A percentile compares a stretch with the other conserved stretches of the same genome.
These are phyloP conservation scores for Atalantia buxifolia DNA, from an alignment of 345 rosid genomes.

Conservation along the genomic window DNA sequence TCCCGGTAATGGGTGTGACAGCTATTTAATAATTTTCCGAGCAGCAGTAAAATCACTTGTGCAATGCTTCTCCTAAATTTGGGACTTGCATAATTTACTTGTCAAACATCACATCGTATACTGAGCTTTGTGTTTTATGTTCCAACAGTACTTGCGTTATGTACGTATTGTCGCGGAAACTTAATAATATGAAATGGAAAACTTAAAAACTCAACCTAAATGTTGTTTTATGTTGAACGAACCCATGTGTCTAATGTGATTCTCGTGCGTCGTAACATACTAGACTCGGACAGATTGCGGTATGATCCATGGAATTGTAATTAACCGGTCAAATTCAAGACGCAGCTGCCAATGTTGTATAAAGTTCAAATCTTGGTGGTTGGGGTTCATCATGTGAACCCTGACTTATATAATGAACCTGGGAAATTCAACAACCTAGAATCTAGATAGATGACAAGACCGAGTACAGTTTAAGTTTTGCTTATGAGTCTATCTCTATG, in stretches of 20 bases:
- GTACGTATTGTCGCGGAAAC: neutral
- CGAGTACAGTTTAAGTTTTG: neutral
- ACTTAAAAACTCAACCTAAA: neutral
- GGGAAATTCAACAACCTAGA: neutral
- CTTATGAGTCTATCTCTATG: neutral
- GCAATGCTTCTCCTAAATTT: too few relatives aligned
- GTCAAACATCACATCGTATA: too few relatives aligned
- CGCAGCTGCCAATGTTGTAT: neutral
- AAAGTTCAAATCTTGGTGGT: neutral
- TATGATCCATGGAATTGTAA: neutral
- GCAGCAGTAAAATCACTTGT: too few relatives aligned
- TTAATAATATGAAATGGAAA: neutral
- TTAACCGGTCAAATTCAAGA: slow-evolving; percentile 5
- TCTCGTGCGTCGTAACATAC: neutral
- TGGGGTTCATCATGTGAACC: neutral
- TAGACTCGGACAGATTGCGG: neutral
- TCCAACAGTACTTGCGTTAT: neutral
- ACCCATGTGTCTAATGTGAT: neutral
- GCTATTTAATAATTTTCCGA: too few relatives aligned
- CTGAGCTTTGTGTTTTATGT: too few relatives aligned
- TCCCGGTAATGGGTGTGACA: neutral
- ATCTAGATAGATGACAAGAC: neutral
- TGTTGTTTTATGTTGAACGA: neutral
- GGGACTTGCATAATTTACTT: too few relatives aligned
- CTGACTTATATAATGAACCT: neutral